Evolutionary conservation across 768 basidiomycete genomes (phyloP).

Genomic region (Cystofilobasidium bisporidii): DNA sequence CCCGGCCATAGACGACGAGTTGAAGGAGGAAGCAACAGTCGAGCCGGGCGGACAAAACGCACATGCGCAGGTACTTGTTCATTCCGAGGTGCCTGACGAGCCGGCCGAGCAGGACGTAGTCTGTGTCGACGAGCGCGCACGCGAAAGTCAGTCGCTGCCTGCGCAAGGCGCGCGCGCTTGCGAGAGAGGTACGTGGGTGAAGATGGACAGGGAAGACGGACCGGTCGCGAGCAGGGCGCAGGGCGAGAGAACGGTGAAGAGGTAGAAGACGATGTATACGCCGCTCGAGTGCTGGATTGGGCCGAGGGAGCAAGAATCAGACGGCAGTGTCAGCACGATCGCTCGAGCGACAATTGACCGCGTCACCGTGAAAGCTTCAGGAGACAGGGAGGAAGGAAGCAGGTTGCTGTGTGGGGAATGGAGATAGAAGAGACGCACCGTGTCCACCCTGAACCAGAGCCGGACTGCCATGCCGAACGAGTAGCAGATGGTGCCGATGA

Average conservation of each 20-base stretch:
- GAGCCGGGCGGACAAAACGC: background rate
- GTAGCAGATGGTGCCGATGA: slow-evolving; percentile 21
- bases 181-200: too few species aligned
- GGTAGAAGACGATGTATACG: slow-evolving; percentile 19
- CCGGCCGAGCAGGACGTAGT: slow-evolving; percentile 23
- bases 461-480: slow-evolving; percentile 14
- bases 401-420: background rate
- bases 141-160: too few species aligned
- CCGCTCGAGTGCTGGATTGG: background rate
- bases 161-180: slow-evolving; percentile 10
- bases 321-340: background rate
- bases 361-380: too few species aligned
- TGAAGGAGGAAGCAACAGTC: background rate
- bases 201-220: too few species aligned
- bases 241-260: background rate
- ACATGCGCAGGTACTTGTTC: slow-evolving; percentile 22
- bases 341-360: too few species aligned
- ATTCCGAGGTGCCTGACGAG: slow-evolving; percentile 24
- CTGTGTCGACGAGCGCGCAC: too few species aligned
- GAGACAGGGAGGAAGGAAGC: too few species aligned
- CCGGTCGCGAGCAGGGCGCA: background rate
- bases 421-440: background rate
- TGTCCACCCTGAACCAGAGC: slow-evolving; percentile 9
- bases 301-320: background rate
- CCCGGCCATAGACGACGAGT: too few species aligned